A percentile compares a stretch with the other conserved stretches of the same genome.
Conservation (phyloP, 2,329 filamentous ascomycete genomes). For the Fusarium buxicola region DNA sequence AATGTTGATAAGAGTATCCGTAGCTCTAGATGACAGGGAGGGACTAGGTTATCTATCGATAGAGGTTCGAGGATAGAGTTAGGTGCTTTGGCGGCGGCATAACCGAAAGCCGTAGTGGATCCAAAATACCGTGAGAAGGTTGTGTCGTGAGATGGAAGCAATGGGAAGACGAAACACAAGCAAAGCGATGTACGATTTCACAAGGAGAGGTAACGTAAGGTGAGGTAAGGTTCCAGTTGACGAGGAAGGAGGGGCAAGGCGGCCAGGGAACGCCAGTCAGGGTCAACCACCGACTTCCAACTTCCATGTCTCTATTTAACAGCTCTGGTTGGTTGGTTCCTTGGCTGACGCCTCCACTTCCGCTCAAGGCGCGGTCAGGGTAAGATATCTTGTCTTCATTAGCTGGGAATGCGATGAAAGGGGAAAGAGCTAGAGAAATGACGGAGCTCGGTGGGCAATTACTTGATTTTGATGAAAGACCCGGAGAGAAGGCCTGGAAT, state of each 20-base stretch:
- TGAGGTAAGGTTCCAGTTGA: constrained; percentile 15
- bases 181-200: constrained; percentile 28
- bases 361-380: constrained; percentile 10
- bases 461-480: constrained; percentile 17
- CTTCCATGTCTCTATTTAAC: constrained; percentile 6
- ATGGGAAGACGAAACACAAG: constrained; percentile 6
- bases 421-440: background rate
- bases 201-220: constrained; percentile 11
- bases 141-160: constrained; percentile 21
- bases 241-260: constrained; percentile 42
- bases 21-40: constrained; percentile 1
- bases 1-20: constrained; percentile 10
- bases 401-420: constrained; percentile 28
- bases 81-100: constrained; percentile 6
- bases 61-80: background rate
- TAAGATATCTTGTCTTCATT: constrained; percentile 12
- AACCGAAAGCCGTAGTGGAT: constrained; percentile 9
- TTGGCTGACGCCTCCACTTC: constrained; percentile 6
- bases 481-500: constrained; percentile 24
- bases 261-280: constrained; percentile 24
- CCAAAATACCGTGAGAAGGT: constrained; percentile 11
- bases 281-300: constrained; percentile 18
- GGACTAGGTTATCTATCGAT: constrained; percentile 14
- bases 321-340: constrained; percentile 26
- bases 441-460: constrained; percentile 2